A percentile compares a stretch with the other conserved stretches of the same genome.
Evolutionary conservation across 2,329 filamentous ascomycete species (phyloP).

Genomic region (Xylariaceae sp.): DNA sequence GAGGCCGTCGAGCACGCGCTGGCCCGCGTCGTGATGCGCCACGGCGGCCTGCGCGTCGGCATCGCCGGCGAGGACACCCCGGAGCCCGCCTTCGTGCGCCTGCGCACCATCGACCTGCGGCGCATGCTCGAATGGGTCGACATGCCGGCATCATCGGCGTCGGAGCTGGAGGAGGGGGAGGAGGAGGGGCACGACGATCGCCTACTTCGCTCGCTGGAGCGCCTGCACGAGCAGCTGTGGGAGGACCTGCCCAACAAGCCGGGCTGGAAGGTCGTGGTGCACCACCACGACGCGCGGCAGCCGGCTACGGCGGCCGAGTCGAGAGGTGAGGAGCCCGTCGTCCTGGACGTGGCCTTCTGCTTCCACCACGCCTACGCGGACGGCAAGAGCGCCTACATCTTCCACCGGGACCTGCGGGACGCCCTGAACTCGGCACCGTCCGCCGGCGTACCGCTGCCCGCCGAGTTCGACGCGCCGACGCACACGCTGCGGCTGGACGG

Average conservation of each 20-base stretch:
- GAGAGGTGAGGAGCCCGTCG: too few relatives aligned
- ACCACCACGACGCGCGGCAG: constrained; percentile 20
- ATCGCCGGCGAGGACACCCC: not conserved
- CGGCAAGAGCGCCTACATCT: constrained; percentile 38
- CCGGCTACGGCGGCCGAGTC: too few relatives aligned
- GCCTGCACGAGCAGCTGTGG: constrained; percentile 35
- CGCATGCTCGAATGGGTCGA: not conserved
- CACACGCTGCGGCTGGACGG: constrained; percentile 27
- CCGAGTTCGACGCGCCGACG: constrained; percentile 9
- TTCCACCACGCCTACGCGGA: constrained; percentile 48
- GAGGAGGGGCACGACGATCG: constrained; percentile 11
- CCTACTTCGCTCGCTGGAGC: constrained; percentile 25
- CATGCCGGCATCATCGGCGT: not conserved
- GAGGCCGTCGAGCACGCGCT: not conserved
- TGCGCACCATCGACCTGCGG: not conserved
- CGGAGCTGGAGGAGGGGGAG: not conserved
- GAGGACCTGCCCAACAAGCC: constrained; percentile 30
- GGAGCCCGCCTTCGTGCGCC: not conserved
- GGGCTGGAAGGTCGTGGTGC: constrained; percentile 40
- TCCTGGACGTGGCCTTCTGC: constrained; percentile 37
- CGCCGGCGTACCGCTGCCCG: constrained; percentile 1
- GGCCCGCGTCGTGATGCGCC: not conserved
- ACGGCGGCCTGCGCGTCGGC: not conserved
- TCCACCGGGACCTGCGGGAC: constrained; percentile 40
- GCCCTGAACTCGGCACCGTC: constrained; percentile 28